phyloP scores from a whole-genome alignment of 257 asterid species.

The Solanum pinnatisectum region DNA sequence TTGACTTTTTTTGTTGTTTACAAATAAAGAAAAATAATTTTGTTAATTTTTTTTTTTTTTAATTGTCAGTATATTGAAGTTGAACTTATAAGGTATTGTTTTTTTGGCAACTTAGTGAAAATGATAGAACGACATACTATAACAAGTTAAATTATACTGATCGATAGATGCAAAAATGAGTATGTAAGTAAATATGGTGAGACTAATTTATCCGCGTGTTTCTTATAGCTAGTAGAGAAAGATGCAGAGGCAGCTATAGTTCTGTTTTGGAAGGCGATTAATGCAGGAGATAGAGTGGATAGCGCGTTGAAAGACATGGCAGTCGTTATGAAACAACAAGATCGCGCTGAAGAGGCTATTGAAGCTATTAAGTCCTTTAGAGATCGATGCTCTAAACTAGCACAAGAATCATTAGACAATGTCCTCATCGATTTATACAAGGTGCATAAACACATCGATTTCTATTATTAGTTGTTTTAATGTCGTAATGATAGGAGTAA shows the following conservation, averaged over 20 bases:
- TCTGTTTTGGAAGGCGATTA: conserved; percentile 77
- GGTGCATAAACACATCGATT: conserved; percentile 20
- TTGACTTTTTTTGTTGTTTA: background rate
- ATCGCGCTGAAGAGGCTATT: conserved; percentile 78
- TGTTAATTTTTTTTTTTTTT: background rate
- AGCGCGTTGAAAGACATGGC: conserved; percentile 96
- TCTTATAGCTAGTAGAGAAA: conserved; percentile 59
- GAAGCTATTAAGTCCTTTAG: conserved; percentile 73
- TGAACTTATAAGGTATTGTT: background rate
- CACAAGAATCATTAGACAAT: conserved; percentile 86
- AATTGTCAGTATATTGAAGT: too few species aligned
- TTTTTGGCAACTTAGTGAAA: background rate
- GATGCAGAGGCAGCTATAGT: conserved; percentile 66
- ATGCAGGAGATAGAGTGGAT: conserved; percentile 75
- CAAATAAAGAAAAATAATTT: too few species aligned
- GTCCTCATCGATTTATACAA: conserved; percentile 82
- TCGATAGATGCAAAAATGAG: background rate
- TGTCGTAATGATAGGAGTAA: background rate
- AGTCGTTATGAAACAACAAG: conserved; percentile 82
- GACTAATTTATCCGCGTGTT: background rate
- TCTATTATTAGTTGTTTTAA: background rate
- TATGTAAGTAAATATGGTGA: background rate
- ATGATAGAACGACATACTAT: background rate
- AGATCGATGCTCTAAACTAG: conserved; percentile 64
- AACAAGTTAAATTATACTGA: background rate